Evolutionary conservation across 768 basidiomycete species (phyloP), one percentile per base, ranked within the genome.

Genomic region (Suillus clintonianus): DNA sequence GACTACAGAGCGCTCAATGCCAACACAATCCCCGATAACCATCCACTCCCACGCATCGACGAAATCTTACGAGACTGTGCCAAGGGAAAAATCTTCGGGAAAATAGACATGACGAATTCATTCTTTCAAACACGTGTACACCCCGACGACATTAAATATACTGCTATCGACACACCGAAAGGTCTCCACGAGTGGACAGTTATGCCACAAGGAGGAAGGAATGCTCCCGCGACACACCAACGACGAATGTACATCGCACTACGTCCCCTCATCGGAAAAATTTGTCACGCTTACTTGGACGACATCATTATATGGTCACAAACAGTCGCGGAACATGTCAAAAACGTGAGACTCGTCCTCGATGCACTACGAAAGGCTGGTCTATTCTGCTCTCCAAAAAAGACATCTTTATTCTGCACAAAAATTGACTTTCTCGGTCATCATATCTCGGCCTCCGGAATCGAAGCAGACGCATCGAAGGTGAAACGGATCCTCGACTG

Each of bases 291-390:
- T 8, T 70, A 72, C 22, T 59, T 64, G 64, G 27, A 70, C 69
- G 5, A 62, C 68, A 5, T 63, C 71, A 19, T 65, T 60, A 4
- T 71, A 62, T 47, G 70, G 73, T 76, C 72, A 2, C 32, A 32
- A 32, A 32, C 32, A 4, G 32, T 32, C 7, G 32, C 32, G 7
- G 32, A 32, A 32, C 32, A 76, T 47, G 53, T 58, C 0, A 10
- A 61, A 2, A 62, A 74, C 51, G 65, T 72, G 4, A 5, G 32
- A 1, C 55, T 66, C 8, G 58, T 75, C 14, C 53, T 75, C 4
- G n/a, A 61, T 0, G 68, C 72, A 0, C 59, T 75, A 2, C 54
- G 55, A 19, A 45, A 11, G 6, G 64, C 59, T 11, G 14, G 47
- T 2, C 71, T 32, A 32, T 32, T 32, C 32, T 32, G 32, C 7